These are phyloP conservation scores for Penicillium waksmanii DNA, from an alignment of 495 filamentous ascomycete genomes.

Conservation along the genomic window DNA sequence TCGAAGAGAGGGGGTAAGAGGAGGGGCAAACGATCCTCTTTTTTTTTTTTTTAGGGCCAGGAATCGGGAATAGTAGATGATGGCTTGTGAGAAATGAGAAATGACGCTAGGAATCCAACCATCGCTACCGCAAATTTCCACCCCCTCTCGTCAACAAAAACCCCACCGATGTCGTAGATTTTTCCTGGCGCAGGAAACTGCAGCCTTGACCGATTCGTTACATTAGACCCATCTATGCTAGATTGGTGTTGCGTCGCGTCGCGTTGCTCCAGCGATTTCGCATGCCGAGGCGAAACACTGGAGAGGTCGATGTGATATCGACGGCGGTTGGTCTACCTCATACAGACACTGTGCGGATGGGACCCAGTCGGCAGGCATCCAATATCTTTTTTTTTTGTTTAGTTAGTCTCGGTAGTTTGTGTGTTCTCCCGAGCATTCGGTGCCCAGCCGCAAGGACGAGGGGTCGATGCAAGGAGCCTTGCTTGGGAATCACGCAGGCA, in stretches of 20 bases:
- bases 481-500: slow-evolving; percentile 17
- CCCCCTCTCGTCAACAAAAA: not conserved
- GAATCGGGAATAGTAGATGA: not conserved
- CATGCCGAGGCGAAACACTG: slow-evolving; percentile 3
- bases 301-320: slow-evolving; percentile 1
- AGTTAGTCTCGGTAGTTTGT: not conserved
- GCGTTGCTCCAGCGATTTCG: slow-evolving; percentile 5
- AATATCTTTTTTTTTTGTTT: not conserved
- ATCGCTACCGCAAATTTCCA: not conserved
- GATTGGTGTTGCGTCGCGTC: not conserved
- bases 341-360: not conserved
- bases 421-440: slow-evolving; percentile 7
- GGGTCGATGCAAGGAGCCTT: slow-evolving; percentile 31
- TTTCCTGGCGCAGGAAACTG: not conserved
- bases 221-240: not conserved
- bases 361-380: slow-evolving; percentile 3
- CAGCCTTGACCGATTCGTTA: slow-evolving; percentile 1
- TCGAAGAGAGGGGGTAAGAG: slow-evolving; percentile 1
- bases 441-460: slow-evolving; percentile 26
- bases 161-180: not conserved
- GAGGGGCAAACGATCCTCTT: slow-evolving; percentile 2
- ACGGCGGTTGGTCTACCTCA: slow-evolving; percentile 1
- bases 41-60: slow-evolving; percentile 2
- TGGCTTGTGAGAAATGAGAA: slow-evolving; percentile 1
- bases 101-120: slow-evolving; percentile 7